A percentile compares a stretch with the other conserved stretches of the same genome.
Evolutionary conservation across 257 asterid genomes (phyloP).

Genomic region (Solanum chaucha): DNA sequence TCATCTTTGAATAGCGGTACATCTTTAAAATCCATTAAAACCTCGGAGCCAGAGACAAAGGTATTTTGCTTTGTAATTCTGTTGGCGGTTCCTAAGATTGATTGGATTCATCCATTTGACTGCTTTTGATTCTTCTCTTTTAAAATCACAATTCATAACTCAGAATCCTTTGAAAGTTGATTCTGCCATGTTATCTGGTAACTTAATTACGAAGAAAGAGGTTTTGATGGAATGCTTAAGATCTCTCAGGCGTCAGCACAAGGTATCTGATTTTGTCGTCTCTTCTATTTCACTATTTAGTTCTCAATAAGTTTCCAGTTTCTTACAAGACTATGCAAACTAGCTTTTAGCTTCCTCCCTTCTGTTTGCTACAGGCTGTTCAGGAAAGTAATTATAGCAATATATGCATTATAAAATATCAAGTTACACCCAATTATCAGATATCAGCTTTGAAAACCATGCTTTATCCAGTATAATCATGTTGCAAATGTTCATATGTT

Average conservation of each 20-base stretch:
- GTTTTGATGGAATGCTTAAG: conserved; percentile 56
- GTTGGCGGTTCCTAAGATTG: background rate
- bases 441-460: background rate
- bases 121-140: background rate
- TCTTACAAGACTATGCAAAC: background rate
- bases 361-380: background rate
- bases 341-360: background rate
- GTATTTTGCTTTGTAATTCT: conserved; percentile 13
- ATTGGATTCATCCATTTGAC: background rate
- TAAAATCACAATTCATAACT: conserved; percentile 10
- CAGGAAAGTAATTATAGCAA: background rate
- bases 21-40: conserved; percentile 13
- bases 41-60: conserved; percentile 11
- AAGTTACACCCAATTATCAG: background rate
- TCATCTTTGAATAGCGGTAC: conserved; percentile 12
- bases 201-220: conserved; percentile 19
- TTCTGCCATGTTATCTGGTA: conserved; percentile 15
- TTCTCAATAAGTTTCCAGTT: background rate
- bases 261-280: conserved; percentile 28
- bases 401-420: background rate
- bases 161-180: conserved; percentile 22
- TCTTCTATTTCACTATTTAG: background rate
- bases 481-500: background rate
- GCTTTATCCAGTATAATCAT: background rate
- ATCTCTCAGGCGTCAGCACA: conserved; percentile 48